Conservation (phyloP, 1,284 basidiomycete species). For the Malassezia nana region DNA sequence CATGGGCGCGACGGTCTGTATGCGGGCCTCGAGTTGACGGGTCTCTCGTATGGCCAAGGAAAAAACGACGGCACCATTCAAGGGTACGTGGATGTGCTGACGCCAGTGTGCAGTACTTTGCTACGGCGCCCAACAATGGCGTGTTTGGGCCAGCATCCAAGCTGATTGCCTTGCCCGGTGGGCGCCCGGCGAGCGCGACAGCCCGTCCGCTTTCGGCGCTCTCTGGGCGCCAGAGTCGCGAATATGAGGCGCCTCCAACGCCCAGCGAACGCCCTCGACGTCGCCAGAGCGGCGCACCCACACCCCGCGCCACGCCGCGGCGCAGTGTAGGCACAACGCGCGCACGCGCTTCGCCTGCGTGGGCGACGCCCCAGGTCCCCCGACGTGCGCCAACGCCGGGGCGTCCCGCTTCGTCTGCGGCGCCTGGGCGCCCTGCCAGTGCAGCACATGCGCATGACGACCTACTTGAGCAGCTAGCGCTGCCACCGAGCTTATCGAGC, state of each 20-base stretch:
- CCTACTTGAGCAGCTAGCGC: slow-evolving; percentile 25
- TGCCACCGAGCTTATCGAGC: slow-evolving; percentile 17
- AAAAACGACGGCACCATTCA: slow-evolving; percentile 87
- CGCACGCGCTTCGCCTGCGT: neutral
- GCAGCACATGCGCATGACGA: neutral
- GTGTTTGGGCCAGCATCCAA: slow-evolving; percentile 78
- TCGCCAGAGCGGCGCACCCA: slow-evolving; percentile 4
- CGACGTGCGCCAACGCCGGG: slow-evolving; percentile 4
- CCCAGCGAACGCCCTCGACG: neutral
- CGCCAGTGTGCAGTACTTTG: slow-evolving; percentile 68
- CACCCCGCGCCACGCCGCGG: slow-evolving; percentile 3
- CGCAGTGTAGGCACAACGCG: neutral
- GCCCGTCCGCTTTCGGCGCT: slow-evolving; percentile 40
- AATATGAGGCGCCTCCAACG: neutral
- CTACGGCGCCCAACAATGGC: slow-evolving; percentile 72
- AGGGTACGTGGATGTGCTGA: slow-evolving; percentile 57
- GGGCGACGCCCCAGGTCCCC: neutral
- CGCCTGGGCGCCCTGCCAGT: slow-evolving; percentile 4
- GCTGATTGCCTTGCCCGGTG: slow-evolving; percentile 50
- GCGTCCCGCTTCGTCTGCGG: slow-evolving; percentile 6
- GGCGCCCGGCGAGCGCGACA: slow-evolving; percentile 33
- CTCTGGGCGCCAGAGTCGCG: slow-evolving; percentile 28
- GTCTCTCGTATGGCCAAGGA: slow-evolving; percentile 60
- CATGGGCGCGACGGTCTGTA: slow-evolving; percentile 33
- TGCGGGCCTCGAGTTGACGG: slow-evolving; percentile 43